Evolutionary conservation across 106 monocot species (phyloP), one percentile per base, ranked within the genome.

Genomic region (Alisma plantagoaquatica): DNA sequence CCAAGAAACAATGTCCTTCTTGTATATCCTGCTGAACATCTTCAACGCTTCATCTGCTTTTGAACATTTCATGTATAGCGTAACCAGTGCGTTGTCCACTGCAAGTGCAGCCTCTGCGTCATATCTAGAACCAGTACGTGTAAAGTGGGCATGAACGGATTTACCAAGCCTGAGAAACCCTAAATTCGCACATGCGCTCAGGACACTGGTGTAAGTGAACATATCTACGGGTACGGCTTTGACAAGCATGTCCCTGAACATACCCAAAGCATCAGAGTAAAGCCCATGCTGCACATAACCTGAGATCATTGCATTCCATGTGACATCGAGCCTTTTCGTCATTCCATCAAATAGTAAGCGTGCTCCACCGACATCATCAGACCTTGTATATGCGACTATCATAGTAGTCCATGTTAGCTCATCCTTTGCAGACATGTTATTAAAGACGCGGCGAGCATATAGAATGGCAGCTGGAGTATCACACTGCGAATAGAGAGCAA

Each of bases 221-320:
- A 84, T 81, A 49, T 96, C 88, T 6, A 81, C 69, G 1, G 55
- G 58, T 30, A 96, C 53, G 2, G 27, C 55, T 51, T 71, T 43
- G 5, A 8, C 62, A 3, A 23, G 23, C 96, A 96, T 96, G 56
- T 65, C 56, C 43, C 75, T 76, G 29, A 88, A 89, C 41, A 96
- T 49, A 22, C 76, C 81, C 48, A 96, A 67, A 7, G 84, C 96
- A 20, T 96, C 88, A 9, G 50, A 43, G 51, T 61, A 57, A 23
- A 51, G 43, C 32, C 81, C 88, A 14, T 65, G 59, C 8, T 82
- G 88, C 17, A 89, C 77, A 33, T 84, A 96, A 43, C 96, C 89
- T 2, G 96, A 96, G 41, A 96, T 89, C 89, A 96, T 96, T 10
- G 96, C 88, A 50, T 96, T 96, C 84, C 88, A 96, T 21, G 84